These are phyloP conservation scores for Cladosporium cucumerinum DNA, from an alignment of 2,329 filamentous ascomycete species.

Conservation along the genomic window DNA sequence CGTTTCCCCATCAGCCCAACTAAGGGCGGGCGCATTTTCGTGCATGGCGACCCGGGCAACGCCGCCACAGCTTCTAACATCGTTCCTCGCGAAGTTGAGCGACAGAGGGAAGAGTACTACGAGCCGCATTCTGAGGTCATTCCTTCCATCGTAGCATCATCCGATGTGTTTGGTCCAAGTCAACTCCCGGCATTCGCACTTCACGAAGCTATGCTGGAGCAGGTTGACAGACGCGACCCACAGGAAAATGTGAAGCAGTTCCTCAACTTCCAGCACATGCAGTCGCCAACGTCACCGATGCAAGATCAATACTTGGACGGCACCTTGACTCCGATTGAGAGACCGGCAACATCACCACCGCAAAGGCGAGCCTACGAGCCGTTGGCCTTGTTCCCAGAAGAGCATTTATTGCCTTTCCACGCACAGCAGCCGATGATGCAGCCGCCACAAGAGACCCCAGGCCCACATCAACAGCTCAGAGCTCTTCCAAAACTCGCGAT, in stretches of 20 bases:
- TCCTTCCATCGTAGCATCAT: conserved; percentile 84
- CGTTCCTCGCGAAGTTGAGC: conserved; percentile 47
- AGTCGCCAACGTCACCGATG: conserved; percentile 41
- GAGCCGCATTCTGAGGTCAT: conserved; percentile 68
- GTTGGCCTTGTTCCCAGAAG: conserved; percentile 39
- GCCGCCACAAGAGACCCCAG: conserved; percentile 39
- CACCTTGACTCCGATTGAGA: conserved; percentile 32
- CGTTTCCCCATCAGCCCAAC: conserved; percentile 59
- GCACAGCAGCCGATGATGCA: conserved; percentile 38
- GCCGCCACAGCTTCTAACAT: conserved; percentile 59
- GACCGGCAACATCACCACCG: conserved; percentile 11
- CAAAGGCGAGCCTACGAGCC: conserved; percentile 7
- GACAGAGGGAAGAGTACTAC: conserved; percentile 18
- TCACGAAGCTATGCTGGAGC: conserved; percentile 69
- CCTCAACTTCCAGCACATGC: conserved; percentile 74
- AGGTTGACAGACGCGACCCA: conserved; percentile 69
- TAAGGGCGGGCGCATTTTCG: conserved; percentile 66
- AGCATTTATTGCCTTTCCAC: conserved; percentile 53
- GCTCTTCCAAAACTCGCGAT: conserved; percentile 57
- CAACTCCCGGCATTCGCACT: conserved; percentile 62
- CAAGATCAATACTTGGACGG: conserved; percentile 49
- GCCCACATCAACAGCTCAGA: conserved; percentile 51
- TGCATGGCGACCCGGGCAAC: conserved; percentile 77
- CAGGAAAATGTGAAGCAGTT: conserved; percentile 94
- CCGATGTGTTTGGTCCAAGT: conserved; percentile 77